A percentile compares a stretch with the other conserved stretches of the same genome.
Conservation (phyloP, 2,329 filamentous ascomycete genomes). For the Phaeomoniella chlamydospora region DNA sequence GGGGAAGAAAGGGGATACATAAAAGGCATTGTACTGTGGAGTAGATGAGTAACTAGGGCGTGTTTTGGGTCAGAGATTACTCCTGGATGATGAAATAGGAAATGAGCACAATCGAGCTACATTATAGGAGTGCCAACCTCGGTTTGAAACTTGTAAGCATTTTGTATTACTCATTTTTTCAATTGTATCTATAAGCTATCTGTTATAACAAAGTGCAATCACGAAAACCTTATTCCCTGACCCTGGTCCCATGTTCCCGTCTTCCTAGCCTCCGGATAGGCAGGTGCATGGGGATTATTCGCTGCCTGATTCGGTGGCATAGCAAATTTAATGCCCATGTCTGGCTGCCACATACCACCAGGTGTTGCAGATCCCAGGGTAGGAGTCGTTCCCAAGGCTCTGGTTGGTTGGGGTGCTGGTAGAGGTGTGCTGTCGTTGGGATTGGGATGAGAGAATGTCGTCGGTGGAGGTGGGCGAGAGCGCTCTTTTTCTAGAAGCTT, state of each 20-base stretch:
- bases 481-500: slow-evolving; percentile 14
- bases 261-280: slow-evolving; percentile 8
- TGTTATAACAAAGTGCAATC: slow-evolving; percentile 4
- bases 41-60: too few species aligned
- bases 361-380: slow-evolving; percentile 19
- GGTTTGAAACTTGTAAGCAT: too few species aligned
- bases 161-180: too few species aligned
- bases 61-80: too few species aligned
- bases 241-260: slow-evolving; percentile 44
- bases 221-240: slow-evolving; percentile 41
- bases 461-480: slow-evolving; percentile 8
- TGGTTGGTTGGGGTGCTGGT: slow-evolving; percentile 31
- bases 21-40: too few species aligned
- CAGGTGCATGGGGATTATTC: slow-evolving; percentile 10
- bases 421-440: slow-evolving; percentile 16
- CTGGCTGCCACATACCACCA: slow-evolving; percentile 67
- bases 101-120: too few species aligned
- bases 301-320: slow-evolving; percentile 15
- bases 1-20: too few species aligned
- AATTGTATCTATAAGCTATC: too few species aligned
- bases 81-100: too few species aligned
- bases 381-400: slow-evolving; percentile 24
- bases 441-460: slow-evolving; percentile 15
- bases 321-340: slow-evolving; percentile 67
- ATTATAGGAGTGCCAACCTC: too few species aligned